Evolutionary conservation across 2,329 filamentous ascomycete genomes (phyloP).

Genomic region (Paramyrothecium roridum): DNA sequence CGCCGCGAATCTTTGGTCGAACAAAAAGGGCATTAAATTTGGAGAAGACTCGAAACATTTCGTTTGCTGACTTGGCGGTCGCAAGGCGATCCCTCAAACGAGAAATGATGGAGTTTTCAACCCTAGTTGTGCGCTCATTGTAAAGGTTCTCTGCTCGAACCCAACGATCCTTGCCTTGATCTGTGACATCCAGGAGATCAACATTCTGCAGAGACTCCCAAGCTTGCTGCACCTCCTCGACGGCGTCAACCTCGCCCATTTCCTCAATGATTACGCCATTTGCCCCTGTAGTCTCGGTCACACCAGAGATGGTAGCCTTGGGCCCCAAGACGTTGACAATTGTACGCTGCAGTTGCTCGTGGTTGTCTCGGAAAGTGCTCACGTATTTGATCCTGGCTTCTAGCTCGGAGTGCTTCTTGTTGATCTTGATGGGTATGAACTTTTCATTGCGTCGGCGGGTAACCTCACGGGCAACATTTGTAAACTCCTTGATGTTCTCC

Average conservation of each 20-base stretch:
- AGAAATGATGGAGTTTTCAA: conserved; percentile 98
- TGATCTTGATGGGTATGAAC: conserved; percentile 98
- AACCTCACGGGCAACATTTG: conserved; percentile 92
- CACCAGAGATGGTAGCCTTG: conserved; percentile 54
- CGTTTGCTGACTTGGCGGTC: conserved; percentile 94
- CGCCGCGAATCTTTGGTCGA: conserved; percentile 96
- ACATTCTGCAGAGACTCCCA: conserved; percentile 94
- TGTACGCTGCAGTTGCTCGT: conserved; percentile 94
- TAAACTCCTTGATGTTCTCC: conserved; percentile 95
- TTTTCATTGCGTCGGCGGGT: conserved; percentile 92
- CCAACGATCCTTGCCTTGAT: conserved; percentile 88
- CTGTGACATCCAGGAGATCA: conserved; percentile 87
- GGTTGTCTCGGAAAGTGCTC: conserved; percentile 89
- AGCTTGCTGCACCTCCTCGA: conserved; percentile 91
- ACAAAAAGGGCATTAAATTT: conserved; percentile 99
- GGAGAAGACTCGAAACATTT: conserved; percentile 99
- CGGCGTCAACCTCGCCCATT: conserved; percentile 94
- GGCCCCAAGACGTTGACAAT: conserved; percentile 96
- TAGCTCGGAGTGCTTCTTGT: conserved; percentile 79
- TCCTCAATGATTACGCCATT: conserved; percentile 81
- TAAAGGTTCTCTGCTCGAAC: conserved; percentile 92
- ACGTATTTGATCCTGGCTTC: conserved; percentile 93
- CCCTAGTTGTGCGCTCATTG: conserved; percentile 93
- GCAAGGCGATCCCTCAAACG: conserved; percentile 87
- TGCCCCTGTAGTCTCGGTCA: conserved; percentile 45